Base-by-base conservation (phyloP, 2,329 filamentous ascomycete genomes). In the Exophiala aquamarina region DNA sequence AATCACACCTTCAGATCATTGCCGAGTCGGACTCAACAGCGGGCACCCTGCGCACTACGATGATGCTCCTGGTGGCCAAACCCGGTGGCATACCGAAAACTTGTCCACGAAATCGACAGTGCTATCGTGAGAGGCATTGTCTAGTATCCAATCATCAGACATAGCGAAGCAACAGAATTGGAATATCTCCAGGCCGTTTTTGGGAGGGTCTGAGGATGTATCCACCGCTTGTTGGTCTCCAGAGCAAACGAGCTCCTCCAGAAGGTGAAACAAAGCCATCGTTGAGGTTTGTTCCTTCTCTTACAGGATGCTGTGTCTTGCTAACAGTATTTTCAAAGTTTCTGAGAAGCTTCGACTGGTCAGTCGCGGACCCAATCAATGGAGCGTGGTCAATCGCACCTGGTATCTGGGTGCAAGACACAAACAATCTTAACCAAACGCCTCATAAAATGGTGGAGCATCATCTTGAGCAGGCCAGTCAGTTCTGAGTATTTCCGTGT, bases 191-290 rank as follows among this genome's bases (percentile, higher is more conserved):
- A 60, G 20, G 60, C 61, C 13, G 47, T 44, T 15, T 64, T 8
- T 61, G 60, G 33, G 63, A 64, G 48, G 48, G 50, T 1, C 40
- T 59, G 7, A 46, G 62, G 2, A 29, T 62, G 14, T 70, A 66
- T 51, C 70, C 73, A 2, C 73, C 73, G 0, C 66, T 71, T 1
- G 64, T 64, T 2, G 67, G 67, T 1, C 56, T 67, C 7, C 60
- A 69, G 52, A 59, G 55, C 26, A 62, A 62, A 32, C 48, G 64
- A 2, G 64, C 70, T n/a, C 68, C 70, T 7, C 57, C 59, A 3
- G 65, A 66, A 10, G 70, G 69, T 39, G 65, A 67, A 36, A 55
- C 49, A 78, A 78, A 49, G 62, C 66, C 5, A 56, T 75, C 31
- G 68, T 74, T 11, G 72, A 75, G 69, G 73, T 76, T 60, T 38